Base-by-base conservation (phyloP, 768 basidiomycete species). In the Tubosaeta sp. region DNA sequence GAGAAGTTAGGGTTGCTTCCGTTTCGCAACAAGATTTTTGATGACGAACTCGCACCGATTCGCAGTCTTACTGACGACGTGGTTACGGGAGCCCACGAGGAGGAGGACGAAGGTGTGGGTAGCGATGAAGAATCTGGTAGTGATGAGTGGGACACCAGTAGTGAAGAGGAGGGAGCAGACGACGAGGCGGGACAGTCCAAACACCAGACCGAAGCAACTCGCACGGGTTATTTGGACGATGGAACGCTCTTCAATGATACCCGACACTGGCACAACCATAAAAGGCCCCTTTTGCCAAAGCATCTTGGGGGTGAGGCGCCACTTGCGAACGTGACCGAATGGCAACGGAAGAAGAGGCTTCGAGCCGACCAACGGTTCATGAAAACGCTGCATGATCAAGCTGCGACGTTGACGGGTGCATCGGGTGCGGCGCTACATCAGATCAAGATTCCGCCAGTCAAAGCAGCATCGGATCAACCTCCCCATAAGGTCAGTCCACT, bases 381-480 rank as follows among this genome's bases (percentile, higher is more conserved):
- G 80, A 67, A 74, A 31, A 69, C 60, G 12, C 59, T 88, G 50
- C 82, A 83, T 47, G 68, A 73, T 47, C 80, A 82, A 41, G 85
- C 86, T 10, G 77, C 76, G 35, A 84, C 83, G 1, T 62, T 88
- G 51, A 84, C 82, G 0, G 86, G 86, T 0, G 84, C 84, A 6
- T 74, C 73, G 0, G 86, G 86, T 1, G 72, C 70, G 1, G 65
- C 65, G 7, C 66, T 88, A 26, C 71, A 79, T 59, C 76, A 76
- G 47, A 75, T 82, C 31, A 70, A 76, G n/a, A 86, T 88, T 52
- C 69, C 73, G 1, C 57, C 74, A 1, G 75, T 74, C 9, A 65
- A 73, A 11, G 59, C 59, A 14, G 31, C 32, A 4, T 39, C 59
- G n/a, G 49, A 35, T 37, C 59, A 43, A 34, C 32, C 25, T 8